These are phyloP conservation scores for Recurvomyces mirabilis DNA, from an alignment of 495 filamentous ascomycete genomes.

Conservation along the genomic window DNA sequence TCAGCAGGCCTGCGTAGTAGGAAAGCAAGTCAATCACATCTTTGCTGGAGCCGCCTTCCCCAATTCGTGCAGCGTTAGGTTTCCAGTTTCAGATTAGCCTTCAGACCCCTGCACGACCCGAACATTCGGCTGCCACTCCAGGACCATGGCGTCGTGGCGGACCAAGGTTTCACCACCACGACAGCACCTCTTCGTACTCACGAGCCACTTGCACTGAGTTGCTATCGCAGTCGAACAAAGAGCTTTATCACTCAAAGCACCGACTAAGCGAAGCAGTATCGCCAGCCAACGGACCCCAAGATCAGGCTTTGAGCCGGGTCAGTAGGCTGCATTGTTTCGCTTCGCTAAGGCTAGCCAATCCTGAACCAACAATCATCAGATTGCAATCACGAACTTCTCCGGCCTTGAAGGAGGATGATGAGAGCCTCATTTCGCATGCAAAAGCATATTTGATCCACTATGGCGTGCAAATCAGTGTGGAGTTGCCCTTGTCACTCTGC, in stretches of 20 bases:
- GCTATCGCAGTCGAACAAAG: neutral
- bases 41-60: neutral
- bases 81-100: neutral
- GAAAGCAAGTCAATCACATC: neutral
- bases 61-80: neutral
- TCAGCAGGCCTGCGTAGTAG: neutral
- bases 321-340: neutral
- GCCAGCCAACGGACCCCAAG: neutral
- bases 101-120: neutral
- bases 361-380: neutral
- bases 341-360: slow-evolving; percentile 4
- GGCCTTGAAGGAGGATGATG: too few relatives aligned
- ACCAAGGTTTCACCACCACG: slow-evolving; percentile 2
- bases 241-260: neutral
- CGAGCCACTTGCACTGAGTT: neutral
- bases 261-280: neutral
- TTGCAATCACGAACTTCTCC: slow-evolving; percentile 3
- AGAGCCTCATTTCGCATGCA: slow-evolving; percentile 1
- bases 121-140: neutral
- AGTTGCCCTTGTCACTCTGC: neutral
- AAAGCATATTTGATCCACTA: too few relatives aligned
- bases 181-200: neutral
- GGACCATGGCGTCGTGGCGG: slow-evolving; percentile 1
- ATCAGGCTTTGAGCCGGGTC: neutral
- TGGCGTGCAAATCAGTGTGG: too few relatives aligned